phyloP scores from a whole-genome alignment of 2,329 filamentous ascomycete species.

The Colletotrichum horii region DNA sequence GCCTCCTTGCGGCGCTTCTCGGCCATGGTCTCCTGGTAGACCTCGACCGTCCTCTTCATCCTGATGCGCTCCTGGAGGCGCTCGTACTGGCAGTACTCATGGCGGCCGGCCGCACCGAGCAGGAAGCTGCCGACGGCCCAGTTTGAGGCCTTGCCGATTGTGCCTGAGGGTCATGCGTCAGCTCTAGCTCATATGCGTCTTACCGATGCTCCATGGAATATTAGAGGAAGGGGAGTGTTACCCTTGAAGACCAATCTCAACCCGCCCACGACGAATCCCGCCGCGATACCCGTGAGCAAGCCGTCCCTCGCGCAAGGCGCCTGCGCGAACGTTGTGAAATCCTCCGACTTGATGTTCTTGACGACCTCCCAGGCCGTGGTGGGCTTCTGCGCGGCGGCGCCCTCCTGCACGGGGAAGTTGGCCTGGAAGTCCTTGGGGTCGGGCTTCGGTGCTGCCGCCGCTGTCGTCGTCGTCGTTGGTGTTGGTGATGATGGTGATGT shows the following conservation, averaged over 20 bases:
- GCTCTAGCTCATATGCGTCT: background rate
- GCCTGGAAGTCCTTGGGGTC: slow-evolving; percentile 22
- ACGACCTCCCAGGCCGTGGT: slow-evolving; percentile 63
- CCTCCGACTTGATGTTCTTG: slow-evolving; percentile 68
- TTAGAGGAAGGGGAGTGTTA: slow-evolving; percentile 43
- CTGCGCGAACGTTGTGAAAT: slow-evolving; percentile 76
- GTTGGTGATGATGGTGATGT: slow-evolving; percentile 6
- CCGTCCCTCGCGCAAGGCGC: slow-evolving; percentile 85
- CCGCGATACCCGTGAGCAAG: slow-evolving; percentile 81
- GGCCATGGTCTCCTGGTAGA: slow-evolving; percentile 47
- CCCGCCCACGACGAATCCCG: slow-evolving; percentile 77
- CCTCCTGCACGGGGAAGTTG: slow-evolving; percentile 22
- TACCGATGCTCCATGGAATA: accelerated
- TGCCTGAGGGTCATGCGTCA: background rate
- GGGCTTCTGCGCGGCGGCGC: slow-evolving; percentile 23
- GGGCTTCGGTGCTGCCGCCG: background rate
- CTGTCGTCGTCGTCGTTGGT: background rate
- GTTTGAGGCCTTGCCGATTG: slow-evolving; percentile 72
- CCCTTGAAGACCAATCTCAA: slow-evolving; percentile 77
- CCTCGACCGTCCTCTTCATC: slow-evolving; percentile 85
- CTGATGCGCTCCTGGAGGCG: slow-evolving; percentile 77
- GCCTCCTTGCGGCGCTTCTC: slow-evolving; percentile 47
- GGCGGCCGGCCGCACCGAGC: slow-evolving; percentile 71
- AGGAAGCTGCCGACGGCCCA: slow-evolving; percentile 85
- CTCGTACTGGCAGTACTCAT: slow-evolving; percentile 83